These are phyloP conservation scores for Dothistroma pini DNA, from an alignment of 2,329 filamentous ascomycete genomes.

Conservation along the genomic window DNA sequence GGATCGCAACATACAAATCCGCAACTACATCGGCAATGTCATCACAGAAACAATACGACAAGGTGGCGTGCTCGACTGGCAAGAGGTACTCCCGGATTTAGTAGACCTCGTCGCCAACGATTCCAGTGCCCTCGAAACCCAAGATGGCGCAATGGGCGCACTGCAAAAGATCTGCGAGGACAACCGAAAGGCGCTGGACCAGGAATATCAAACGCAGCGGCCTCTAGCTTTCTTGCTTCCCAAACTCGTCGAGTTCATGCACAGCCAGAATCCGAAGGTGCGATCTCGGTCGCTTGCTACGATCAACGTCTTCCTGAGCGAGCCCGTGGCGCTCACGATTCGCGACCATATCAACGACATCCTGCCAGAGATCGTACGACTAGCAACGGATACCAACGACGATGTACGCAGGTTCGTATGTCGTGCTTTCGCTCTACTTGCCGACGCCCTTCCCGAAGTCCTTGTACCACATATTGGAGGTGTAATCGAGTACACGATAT, in stretches of 20 bases:
- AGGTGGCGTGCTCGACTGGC: constrained; percentile 86
- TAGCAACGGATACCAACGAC: constrained; percentile 70
- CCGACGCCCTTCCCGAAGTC: constrained; percentile 86
- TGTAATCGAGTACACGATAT: constrained; percentile 87
- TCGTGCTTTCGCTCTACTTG: constrained; percentile 85
- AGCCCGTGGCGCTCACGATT: constrained; percentile 67
- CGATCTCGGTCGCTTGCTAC: constrained; percentile 74
- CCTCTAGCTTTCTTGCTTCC: constrained; percentile 86
- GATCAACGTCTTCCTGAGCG: constrained; percentile 89
- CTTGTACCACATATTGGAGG: constrained; percentile 82
- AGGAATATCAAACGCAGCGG: constrained; percentile 81
- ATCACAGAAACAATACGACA: constrained; percentile 86
- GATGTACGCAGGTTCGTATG: constrained; percentile 93
- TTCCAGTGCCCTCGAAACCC: constrained; percentile 63
- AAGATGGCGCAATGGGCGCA: constrained; percentile 92
- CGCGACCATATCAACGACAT: constrained; percentile 76
- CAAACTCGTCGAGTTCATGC: constrained; percentile 82
- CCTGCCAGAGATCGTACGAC: constrained; percentile 74
- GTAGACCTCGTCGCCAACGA: constrained; percentile 73
- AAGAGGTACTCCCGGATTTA: constrained; percentile 80
- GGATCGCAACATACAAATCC: constrained; percentile 76
- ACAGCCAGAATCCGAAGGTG: constrained; percentile 71
- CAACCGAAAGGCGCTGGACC: constrained; percentile 79
- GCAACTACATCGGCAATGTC: constrained; percentile 86
- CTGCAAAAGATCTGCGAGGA: constrained; percentile 96